Conservation (phyloP, 2,329 filamentous ascomycete genomes). For the Alternaria consortialis region DNA sequence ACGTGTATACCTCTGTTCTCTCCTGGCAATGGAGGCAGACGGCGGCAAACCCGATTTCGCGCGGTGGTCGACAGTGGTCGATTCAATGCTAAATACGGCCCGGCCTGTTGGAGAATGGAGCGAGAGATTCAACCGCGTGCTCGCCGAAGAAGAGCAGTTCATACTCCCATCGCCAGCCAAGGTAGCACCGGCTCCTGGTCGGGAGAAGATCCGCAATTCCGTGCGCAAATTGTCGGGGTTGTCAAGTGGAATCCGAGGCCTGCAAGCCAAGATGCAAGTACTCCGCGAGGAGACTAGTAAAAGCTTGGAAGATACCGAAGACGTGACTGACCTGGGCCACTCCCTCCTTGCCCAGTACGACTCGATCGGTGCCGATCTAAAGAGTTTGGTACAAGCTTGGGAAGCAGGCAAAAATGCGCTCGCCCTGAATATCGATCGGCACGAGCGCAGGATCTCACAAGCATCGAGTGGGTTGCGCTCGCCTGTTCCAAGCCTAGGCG, state of each 20-base stretch:
- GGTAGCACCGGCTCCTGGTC: slow-evolving; percentile 72
- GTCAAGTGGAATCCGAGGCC: slow-evolving; percentile 86
- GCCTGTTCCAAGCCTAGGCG: slow-evolving; percentile 67
- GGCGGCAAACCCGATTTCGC: slow-evolving; percentile 79
- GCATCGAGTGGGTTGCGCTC: slow-evolving; percentile 60
- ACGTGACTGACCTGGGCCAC: slow-evolving; percentile 76
- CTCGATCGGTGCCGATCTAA: slow-evolving; percentile 87
- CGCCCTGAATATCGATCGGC: slow-evolving; percentile 80
- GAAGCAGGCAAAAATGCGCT: slow-evolving; percentile 78
- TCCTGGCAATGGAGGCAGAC: slow-evolving; percentile 85
- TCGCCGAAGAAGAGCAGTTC: slow-evolving; percentile 78
- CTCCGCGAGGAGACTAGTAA: slow-evolving; percentile 88
- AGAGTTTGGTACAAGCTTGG: slow-evolving; percentile 62
- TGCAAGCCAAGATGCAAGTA: slow-evolving; percentile 94
- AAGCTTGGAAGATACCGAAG: slow-evolving; percentile 75
- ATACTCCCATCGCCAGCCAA: slow-evolving; percentile 63
- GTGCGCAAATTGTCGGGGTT: slow-evolving; percentile 87
- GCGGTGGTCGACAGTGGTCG: slow-evolving; percentile 80
- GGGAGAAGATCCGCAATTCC: slow-evolving; percentile 85
- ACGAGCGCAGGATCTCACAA: slow-evolving; percentile 68
- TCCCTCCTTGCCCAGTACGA: slow-evolving; percentile 91
- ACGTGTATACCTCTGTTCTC: slow-evolving; percentile 86
- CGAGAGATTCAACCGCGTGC: slow-evolving; percentile 71
- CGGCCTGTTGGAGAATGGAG: slow-evolving; percentile 69
- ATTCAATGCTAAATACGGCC: slow-evolving; percentile 75